Evolutionary conservation across 257 asterid species (phyloP), one percentile per base, ranked within the genome.

Genomic region (Nicotiana knightiana): DNA sequence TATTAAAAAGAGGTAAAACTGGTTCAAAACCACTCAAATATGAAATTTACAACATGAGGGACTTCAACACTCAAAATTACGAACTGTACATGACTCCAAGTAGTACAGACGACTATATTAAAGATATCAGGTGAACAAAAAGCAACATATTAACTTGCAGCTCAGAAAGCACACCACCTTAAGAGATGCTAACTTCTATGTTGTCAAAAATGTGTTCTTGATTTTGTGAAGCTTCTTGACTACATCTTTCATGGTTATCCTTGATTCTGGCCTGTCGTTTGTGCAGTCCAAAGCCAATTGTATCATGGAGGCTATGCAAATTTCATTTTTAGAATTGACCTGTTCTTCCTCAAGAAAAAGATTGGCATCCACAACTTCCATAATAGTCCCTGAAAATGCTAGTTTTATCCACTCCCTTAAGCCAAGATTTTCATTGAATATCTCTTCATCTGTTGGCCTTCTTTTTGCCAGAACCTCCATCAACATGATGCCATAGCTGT

Each of bases 401-500:
- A 1, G 75, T 7, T 21, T 83, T 9, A 83, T 86, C 89, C 88
- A 86, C 18, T 81, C 30, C 51, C 85, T 85, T 57, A 85, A 64
- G 80, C 37, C 79, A 71, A 77, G 55, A 43, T 75, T 73, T 11
- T 24, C 89, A 18, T 59, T 75, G 54, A 83, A 81, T 83, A 85
- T 77, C 35, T 65, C 86, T 24, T 37, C 77, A 37, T 81, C 80
- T 4, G 84, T 83, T 6, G 88, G 90, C 76, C 76, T 85, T 75
- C 80, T 85, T 28, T 77, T 58, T 1, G 87, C 77, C 26, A 79
- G 83, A 65, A 87, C 82, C 82, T 85, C 87, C 26, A 87, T 70
- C 70, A 85, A 24, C 86, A 83, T 46, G 35, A 87, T 83, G 21
- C 88, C 90, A 7, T 81, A 85, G 28, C 90, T 87, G 33, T 81